Evolutionary conservation across 1,139 yeast species (phyloP).

Genomic region (Scheffersomyces illinoinensis): DNA sequence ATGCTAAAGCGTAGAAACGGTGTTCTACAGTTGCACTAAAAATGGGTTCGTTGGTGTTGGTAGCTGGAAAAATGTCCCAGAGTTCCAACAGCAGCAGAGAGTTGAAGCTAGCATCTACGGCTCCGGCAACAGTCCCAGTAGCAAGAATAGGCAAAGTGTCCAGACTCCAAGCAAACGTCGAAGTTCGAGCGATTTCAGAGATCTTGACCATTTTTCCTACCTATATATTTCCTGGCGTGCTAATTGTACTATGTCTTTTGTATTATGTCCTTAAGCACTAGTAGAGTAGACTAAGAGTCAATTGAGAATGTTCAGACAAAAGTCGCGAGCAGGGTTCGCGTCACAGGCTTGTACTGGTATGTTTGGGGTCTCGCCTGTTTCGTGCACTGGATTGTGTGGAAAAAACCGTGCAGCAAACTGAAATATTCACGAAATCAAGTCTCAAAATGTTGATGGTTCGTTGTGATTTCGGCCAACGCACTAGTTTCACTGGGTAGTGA

Average conservation of each 20-base stretch:
- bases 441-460: neutral
- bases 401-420: neutral
- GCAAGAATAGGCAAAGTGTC: constrained; percentile 75
- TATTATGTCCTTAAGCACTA: neutral
- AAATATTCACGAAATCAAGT: neutral
- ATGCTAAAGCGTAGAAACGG: constrained; percentile 78
- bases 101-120: constrained; percentile 85
- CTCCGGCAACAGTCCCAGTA: constrained; percentile 93
- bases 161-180: constrained; percentile 94
- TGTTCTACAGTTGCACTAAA: constrained; percentile 54
- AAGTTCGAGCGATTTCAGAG: constrained; percentile 80
- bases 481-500: neutral
- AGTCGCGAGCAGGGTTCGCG: neutral
- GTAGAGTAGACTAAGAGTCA: neutral
- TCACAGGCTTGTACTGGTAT: neutral
- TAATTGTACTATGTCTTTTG: neutral
- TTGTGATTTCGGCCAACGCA: neutral
- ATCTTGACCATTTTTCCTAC: constrained; percentile 66
- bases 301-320: neutral
- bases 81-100: constrained; percentile 75
- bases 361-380: neutral
- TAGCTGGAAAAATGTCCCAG: constrained; percentile 65
- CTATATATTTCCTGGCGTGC: neutral
- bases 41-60: constrained; percentile 46
- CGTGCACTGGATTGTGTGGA: neutral